Percentiles rank a stretch among this genome's conserved stretches.
phyloP scores from a whole-genome alignment of 2,329 filamentous ascomycete genomes.

The Curvularia sp. region DNA sequence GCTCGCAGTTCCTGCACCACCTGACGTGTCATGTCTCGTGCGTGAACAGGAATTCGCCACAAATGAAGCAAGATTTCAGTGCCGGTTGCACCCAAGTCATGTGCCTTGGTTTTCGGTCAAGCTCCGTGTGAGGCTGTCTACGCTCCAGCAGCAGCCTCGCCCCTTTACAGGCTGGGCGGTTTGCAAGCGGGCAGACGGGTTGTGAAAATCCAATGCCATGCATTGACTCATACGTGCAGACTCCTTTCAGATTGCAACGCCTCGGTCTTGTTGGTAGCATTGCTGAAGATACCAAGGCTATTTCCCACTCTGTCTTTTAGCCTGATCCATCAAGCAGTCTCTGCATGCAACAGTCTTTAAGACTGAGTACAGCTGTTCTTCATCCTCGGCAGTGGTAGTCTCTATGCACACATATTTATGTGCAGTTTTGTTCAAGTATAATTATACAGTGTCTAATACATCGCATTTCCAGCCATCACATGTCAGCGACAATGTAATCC shows the following conservation, averaged over 20 bases:
- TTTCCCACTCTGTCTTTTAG: background rate
- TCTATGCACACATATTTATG: background rate
- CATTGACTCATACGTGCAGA: constrained; percentile 1
- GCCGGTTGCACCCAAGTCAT: background rate
- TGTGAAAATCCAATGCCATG: background rate
- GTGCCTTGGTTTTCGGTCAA: background rate
- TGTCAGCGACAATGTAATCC: background rate
- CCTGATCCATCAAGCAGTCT: background rate
- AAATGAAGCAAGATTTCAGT: background rate
- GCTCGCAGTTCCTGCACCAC: constrained; percentile 3
- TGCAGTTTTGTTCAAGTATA: background rate
- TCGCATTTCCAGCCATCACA: background rate
- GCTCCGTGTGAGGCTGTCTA: background rate
- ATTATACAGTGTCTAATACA: background rate
- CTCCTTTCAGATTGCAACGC: background rate
- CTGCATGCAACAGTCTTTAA: background rate
- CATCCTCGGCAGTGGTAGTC: background rate
- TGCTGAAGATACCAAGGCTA: background rate
- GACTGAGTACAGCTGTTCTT: background rate
- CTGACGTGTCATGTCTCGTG: constrained; percentile 8
- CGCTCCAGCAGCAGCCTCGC: background rate
- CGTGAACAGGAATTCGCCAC: constrained; percentile 3
- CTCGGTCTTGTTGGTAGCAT: background rate
- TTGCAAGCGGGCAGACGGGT: background rate
- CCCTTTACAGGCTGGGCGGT: background rate